Evolutionary conservation across 495 filamentous ascomycete species (phyloP).

Genomic region (Penicillium arizonense): DNA sequence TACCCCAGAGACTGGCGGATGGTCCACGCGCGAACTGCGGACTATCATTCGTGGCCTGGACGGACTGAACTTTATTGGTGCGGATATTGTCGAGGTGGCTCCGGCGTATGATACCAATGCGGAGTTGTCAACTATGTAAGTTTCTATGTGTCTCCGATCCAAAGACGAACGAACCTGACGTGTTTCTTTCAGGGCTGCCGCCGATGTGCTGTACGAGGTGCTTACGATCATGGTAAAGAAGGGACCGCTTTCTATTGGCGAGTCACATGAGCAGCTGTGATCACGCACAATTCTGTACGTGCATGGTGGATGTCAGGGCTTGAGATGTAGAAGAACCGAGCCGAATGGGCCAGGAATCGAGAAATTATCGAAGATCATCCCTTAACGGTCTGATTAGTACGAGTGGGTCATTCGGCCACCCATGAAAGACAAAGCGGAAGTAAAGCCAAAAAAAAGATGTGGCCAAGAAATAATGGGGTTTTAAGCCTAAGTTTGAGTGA

Average conservation of each 20-base stretch:
- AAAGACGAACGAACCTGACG: not conserved
- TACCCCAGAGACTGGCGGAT: conserved; percentile 84
- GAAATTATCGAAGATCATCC: no score
- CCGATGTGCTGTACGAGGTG: conserved; percentile 64
- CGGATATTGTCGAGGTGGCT: conserved; percentile 76
- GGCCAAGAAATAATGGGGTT: no score
- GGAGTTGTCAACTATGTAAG: conserved; percentile 61
- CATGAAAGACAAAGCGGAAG: no score
- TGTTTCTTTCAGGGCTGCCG: conserved; percentile 50
- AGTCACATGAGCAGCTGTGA: conserved; percentile 17
- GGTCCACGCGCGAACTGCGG: conserved; percentile 76
- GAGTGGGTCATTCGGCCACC: no score
- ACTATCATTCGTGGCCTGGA: conserved; percentile 72
- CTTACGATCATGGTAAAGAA: conserved; percentile 67
- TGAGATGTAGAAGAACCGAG: no score
- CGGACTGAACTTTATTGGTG: conserved; percentile 73
- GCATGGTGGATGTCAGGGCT: no score
- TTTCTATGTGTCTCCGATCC: not conserved
- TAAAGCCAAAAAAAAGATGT: no score
- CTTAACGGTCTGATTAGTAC: no score
- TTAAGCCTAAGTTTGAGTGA: no score
- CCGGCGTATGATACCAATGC: conserved; percentile 70
- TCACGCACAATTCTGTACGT: no score
- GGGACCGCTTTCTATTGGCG: conserved; percentile 41
- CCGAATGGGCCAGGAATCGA: no score